Base-by-base conservation (phyloP, 345 rosid species). In the Diplotaxis tenuifolia region DNA sequence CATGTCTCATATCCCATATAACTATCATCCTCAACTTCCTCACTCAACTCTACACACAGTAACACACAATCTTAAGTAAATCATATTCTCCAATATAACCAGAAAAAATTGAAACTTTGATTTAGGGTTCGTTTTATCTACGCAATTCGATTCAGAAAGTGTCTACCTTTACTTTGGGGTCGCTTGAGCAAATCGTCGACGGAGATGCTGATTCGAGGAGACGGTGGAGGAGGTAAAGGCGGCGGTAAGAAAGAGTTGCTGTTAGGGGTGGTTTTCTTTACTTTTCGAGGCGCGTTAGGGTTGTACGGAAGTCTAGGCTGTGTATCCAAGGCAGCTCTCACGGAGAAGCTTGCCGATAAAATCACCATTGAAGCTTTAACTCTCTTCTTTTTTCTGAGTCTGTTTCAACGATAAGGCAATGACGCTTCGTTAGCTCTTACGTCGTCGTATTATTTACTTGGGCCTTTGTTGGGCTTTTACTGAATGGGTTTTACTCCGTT, bases 201-300 rank as follows among this genome's bases (percentile, higher is more conserved):
- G 22, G 90, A 65, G 25, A 75, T 66, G 72, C 70, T 79, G 19
- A 74, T 28, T 23, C 69, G 76, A 20, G 83, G 58, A 76, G 82
- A 20, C 16, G 86, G 34, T 5, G 83, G 53, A 22, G 83, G 52
- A 22, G 84, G 40, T 11, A 68, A 68, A 31, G 74, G 68, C 25
- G 75, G 75, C 0, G 75, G 55, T 40, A 75, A 34, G 32, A 74
- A 40, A 29, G 83, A 45, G 29, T 67, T 69, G 6, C 69, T 50
- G 22, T 60, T 45, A 34, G 79, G 85, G 38, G 5, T 63, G 38
- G 5, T 63, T 59, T 81, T 81, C 57, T 81, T 79, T 50, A 79
- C 80, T 55, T 85, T 88, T 6, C 84, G 83, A 7, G 98, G 98
- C 53, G 98, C 89, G 78, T 93, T 87, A 56, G 83, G 98, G 62